Conservation (phyloP, 441 rosid species). For the Breynia disticha region DNA sequence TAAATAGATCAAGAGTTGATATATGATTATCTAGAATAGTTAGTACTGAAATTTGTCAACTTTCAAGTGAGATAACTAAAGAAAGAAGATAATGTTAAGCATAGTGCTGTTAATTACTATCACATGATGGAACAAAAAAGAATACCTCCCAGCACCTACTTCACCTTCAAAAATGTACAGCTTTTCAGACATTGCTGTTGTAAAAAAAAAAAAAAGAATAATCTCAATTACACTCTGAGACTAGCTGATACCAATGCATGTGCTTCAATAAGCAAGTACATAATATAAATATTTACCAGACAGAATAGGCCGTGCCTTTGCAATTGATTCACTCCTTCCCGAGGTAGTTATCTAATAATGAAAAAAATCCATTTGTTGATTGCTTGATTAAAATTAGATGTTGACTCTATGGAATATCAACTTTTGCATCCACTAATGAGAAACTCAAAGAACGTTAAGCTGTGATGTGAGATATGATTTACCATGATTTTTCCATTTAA, state of each 20-base stretch:
- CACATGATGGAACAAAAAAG: constrained; percentile 15
- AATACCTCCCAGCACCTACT: constrained; percentile 81
- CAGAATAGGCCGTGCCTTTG: constrained; percentile 72
- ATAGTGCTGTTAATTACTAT: background rate
- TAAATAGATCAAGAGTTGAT: background rate
- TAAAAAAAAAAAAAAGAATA: constrained; percentile 12
- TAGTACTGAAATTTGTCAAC: too few species aligned
- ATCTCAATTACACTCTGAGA: too few species aligned
- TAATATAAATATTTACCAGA: constrained; percentile 39
- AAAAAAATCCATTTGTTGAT: constrained; percentile 15
- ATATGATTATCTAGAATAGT: too few species aligned
- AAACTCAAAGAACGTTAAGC: constrained; percentile 1
- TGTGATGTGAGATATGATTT: constrained; percentile 11
- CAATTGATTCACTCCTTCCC: constrained; percentile 68
- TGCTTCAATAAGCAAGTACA: too few species aligned
- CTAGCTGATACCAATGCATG: too few species aligned
- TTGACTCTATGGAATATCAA: constrained; percentile 6
- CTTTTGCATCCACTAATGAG: constrained; percentile 2
- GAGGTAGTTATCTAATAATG: constrained; percentile 57
- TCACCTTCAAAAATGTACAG: constrained; percentile 69
- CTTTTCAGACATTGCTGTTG: constrained; percentile 70
- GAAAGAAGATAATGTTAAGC: background rate
- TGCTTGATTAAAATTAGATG: constrained; percentile 13
- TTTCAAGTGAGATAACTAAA: too few species aligned
- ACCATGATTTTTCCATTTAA: constrained; percentile 67